Evolutionary conservation across 805 yeast genomes (phyloP), one percentile per base, ranked within the genome.

Genomic region (Priceomyces medius): DNA sequence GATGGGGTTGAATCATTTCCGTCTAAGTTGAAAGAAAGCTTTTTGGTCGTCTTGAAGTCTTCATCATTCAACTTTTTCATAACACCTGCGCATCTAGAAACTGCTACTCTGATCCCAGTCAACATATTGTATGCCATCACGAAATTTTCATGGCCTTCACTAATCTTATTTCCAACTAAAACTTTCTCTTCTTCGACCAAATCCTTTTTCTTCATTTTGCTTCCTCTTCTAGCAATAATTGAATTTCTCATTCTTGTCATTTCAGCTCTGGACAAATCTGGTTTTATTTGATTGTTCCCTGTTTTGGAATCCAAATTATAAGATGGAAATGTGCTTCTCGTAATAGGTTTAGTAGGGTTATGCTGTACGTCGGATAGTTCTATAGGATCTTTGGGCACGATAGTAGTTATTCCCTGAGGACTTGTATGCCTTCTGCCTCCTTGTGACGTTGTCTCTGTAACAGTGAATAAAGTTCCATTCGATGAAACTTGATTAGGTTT

Each of bases 101-200:
- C 98, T 0, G 97, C 90, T 7, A 89, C 95, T 43, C 99, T 76
- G 35, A 93, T 93, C 2, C 99, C 99, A 0, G 98, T 90, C 43
- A 95, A 75, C 97, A 93, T 91, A 61, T 91, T 89, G 63, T 93
- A 95, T 1, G 97, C 99, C 73, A 91, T 81, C 20, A 89, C 87
- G 55, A 84, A 93, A 61, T 90, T 93, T 38, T 81, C 88, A 58
- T 93, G 98, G 32, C 97, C 97, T 63, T 93, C 98, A 47, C 84
- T 77, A 29, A 88, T 90, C 51, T 83, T 83, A 48, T 86, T 85
- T 3, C 95, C 95, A 9, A 86, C 82, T 33, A 83, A 61, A 3
- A 83, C 90, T 35, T 61, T 58, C 40, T 77, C 82, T 47, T 79
- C 85, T 37, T 76, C 79, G 17, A 63, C 46, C 31, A 63, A 57